phyloP scores from a whole-genome alignment of 1,284 basidiomycete genomes.

The Microbotryomycetes sp. region DNA sequence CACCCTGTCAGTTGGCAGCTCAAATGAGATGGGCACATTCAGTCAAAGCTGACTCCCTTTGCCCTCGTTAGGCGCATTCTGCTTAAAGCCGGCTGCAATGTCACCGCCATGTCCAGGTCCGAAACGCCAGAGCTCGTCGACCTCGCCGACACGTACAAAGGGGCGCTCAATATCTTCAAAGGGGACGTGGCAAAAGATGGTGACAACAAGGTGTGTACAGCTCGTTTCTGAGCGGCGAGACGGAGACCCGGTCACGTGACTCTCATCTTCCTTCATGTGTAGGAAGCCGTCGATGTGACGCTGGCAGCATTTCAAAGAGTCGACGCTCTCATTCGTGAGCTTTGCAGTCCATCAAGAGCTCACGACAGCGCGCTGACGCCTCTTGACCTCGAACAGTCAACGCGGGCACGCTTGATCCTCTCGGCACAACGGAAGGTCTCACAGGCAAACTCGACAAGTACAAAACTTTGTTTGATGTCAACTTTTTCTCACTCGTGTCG shows the following conservation, averaged over 20 bases:
- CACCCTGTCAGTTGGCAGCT: slow-evolving; percentile 47
- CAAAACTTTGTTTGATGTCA: slow-evolving; percentile 56
- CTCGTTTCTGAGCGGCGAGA: too few relatives aligned
- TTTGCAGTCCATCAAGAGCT: slow-evolving; percentile 53
- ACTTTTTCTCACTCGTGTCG: slow-evolving; percentile 71
- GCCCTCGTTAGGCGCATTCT: slow-evolving; percentile 41
- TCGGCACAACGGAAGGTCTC: slow-evolving; percentile 37
- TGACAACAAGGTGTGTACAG: slow-evolving; percentile 42
- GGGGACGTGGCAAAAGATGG: slow-evolving; percentile 59
- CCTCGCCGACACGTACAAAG: slow-evolving; percentile 47
- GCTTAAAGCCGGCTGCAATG: slow-evolving; percentile 47
- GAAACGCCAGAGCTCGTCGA: slow-evolving; percentile 56
- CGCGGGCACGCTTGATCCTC: slow-evolving; percentile 60
- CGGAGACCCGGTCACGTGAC: neutral
- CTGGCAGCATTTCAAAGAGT: slow-evolving; percentile 53
- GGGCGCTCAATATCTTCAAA: slow-evolving; percentile 32
- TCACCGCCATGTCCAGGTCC: slow-evolving; percentile 69
- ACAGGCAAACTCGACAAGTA: slow-evolving; percentile 18
- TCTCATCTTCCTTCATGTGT: slow-evolving; percentile 42
- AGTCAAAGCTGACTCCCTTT: neutral
- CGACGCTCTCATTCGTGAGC: slow-evolving; percentile 57
- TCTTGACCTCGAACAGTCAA: slow-evolving; percentile 48
- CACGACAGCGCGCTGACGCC: neutral
- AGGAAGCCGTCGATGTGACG: slow-evolving; percentile 49
- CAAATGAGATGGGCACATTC: neutral